These are phyloP conservation scores for Pterocarpus macrocarpus DNA, from an alignment of 306 rosid genomes.

Conservation along the genomic window DNA sequence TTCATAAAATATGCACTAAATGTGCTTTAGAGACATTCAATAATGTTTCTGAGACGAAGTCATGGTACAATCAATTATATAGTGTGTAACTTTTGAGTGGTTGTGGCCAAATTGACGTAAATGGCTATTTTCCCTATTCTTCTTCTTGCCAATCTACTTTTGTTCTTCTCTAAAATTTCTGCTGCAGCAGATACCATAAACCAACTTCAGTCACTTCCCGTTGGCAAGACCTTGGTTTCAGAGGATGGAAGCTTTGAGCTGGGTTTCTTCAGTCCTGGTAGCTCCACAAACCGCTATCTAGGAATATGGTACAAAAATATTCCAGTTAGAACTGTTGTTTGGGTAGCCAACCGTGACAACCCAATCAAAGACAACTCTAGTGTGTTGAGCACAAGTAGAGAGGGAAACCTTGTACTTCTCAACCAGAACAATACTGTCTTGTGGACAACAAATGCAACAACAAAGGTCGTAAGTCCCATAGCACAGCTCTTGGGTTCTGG, in stretches of 20 bases:
- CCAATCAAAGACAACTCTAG: no score
- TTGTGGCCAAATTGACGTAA: background rate
- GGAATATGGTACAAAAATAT: no score
- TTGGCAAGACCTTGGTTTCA: slow-evolving; percentile 15
- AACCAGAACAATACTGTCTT: slow-evolving; percentile 16
- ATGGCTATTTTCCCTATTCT: slow-evolving; percentile 42
- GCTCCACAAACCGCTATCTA: no score
- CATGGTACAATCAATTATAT: no score
- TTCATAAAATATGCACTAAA: no score
- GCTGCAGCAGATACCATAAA: slow-evolving; percentile 5
- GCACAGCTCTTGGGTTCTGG: slow-evolving; percentile 58
- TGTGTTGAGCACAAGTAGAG: background rate
- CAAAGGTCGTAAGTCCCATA: background rate
- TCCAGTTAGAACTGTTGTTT: no score
- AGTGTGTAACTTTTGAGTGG: no score
- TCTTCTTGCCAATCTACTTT: background rate
- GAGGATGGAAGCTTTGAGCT: slow-evolving; percentile 6
- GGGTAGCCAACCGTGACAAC: no score
- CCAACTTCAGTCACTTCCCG: background rate
- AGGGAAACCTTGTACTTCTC: slow-evolving; percentile 23
- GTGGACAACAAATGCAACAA: slow-evolving; percentile 36
- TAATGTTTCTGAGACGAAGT: no score
- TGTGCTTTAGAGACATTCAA: no score
- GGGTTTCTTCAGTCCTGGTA: no score
- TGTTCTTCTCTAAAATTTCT: slow-evolving; percentile 20